Conservation (phyloP, 306 rosid genomes). For the Styphnolobium japonicum region DNA sequence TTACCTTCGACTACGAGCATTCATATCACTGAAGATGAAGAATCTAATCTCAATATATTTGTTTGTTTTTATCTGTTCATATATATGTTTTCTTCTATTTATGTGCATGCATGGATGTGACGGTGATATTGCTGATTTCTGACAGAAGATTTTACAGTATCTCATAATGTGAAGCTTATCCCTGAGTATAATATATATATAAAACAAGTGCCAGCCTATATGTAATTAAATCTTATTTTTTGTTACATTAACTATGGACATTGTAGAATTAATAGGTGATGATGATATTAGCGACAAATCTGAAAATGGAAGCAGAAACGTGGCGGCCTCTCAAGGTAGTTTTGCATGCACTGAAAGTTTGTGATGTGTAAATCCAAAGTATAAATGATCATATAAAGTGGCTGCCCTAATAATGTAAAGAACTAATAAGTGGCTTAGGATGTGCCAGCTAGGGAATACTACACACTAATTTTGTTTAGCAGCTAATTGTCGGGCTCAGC, state of each 20-base stretch:
- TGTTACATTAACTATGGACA: neutral
- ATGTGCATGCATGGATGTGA: neutral
- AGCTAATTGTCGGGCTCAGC: neutral
- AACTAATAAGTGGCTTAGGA: neutral
- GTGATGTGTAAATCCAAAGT: neutral
- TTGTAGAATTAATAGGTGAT: neutral
- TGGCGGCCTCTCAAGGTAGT: neutral
- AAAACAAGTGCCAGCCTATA: neutral
- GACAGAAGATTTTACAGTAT: neutral
- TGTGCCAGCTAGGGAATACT: neutral
- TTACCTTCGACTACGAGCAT: neutral
- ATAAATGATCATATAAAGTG: neutral
- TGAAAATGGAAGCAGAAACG: neutral
- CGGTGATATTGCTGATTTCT: neutral
- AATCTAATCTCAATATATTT: neutral
- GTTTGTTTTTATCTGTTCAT: neutral
- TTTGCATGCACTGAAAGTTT: neutral
- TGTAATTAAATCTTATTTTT: neutral
- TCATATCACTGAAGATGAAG: neutral
- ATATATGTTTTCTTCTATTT: neutral
- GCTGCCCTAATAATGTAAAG: neutral
- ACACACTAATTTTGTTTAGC: neutral
- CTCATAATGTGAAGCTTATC: neutral
- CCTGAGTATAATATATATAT: neutral
- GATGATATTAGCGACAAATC: neutral